Percentiles rank a stretch among this genome's conserved stretches.
These are phyloP conservation scores for Candida jianshihensis DNA, from an alignment of 805 yeast genomes.

Conservation along the genomic window DNA sequence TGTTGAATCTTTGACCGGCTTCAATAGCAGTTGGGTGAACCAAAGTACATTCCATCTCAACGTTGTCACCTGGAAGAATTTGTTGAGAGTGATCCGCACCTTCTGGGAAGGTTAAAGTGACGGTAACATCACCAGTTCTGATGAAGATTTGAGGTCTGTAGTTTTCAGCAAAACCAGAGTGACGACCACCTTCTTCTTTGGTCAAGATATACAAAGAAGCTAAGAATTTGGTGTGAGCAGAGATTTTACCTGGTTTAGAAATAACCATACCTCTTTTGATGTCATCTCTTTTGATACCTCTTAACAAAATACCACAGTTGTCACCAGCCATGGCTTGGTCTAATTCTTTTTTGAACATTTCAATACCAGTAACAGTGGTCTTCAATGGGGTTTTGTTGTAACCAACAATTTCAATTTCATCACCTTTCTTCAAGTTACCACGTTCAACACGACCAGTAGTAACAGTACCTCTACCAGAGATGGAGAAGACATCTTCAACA, in stretches of 20 bases:
- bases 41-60: constrained; percentile 89
- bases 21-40: constrained; percentile 90
- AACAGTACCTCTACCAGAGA: constrained; percentile 99
- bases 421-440: constrained; percentile 96
- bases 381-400: constrained; percentile 78
- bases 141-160: constrained; percentile 97
- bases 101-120: constrained; percentile 81
- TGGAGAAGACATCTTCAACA: constrained; percentile 94
- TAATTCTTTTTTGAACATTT: constrained; percentile 98
- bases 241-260: constrained; percentile 86
- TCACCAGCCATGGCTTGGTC: constrained; percentile 99
- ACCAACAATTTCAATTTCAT: constrained; percentile 96
- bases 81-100: constrained; percentile 80
- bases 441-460: constrained; percentile 99
- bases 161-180: constrained; percentile 92
- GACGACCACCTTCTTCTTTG: constrained; percentile 99
- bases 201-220: constrained; percentile 89
- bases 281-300: constrained; percentile 98
- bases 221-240: constrained; percentile 89
- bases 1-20: constrained; percentile 96
- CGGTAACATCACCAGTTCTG: constrained; percentile 95
- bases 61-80: constrained; percentile 97
- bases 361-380: constrained; percentile 96
- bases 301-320: constrained; percentile 93
- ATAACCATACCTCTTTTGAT: constrained; percentile 96